Evolutionary conservation across 2,329 filamentous ascomycete genomes (phyloP).

Genomic region (Zymoseptoria brevis): DNA sequence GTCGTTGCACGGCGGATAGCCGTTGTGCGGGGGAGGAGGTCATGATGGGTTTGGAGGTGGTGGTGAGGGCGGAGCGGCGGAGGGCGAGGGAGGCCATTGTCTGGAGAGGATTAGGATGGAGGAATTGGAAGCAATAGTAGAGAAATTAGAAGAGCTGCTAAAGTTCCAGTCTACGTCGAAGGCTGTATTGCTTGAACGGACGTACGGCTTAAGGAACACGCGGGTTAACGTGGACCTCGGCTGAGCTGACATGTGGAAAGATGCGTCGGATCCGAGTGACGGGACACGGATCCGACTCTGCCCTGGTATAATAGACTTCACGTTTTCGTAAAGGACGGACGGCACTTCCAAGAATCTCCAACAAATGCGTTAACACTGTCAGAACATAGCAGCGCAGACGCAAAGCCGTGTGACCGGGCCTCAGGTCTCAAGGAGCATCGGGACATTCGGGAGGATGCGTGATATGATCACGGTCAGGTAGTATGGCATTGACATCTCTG

Average conservation of each 20-base stretch:
- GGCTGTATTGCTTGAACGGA: background rate
- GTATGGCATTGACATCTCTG: background rate
- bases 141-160: background rate
- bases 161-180: background rate
- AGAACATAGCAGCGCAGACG: too few relatives aligned
- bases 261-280: background rate
- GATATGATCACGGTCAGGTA: background rate
- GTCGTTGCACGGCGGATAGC: constrained; percentile 22
- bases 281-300: background rate
- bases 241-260: background rate
- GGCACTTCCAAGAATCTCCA: too few relatives aligned
- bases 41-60: constrained; percentile 3
- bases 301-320: background rate
- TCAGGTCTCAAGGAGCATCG: too few relatives aligned
- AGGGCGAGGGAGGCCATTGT: constrained; percentile 17
- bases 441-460: too few relatives aligned
- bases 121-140: background rate
- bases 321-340: background rate
- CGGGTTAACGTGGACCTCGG: background rate
- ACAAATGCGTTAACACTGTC: too few relatives aligned
- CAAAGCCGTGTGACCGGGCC: too few relatives aligned
- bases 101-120: background rate
- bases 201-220: background rate
- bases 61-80: constrained; percentile 17
- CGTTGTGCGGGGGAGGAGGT: constrained; percentile 20